phyloP scores from a whole-genome alignment of 345 rosid genomes.

The Euphorbia peplus region DNA sequence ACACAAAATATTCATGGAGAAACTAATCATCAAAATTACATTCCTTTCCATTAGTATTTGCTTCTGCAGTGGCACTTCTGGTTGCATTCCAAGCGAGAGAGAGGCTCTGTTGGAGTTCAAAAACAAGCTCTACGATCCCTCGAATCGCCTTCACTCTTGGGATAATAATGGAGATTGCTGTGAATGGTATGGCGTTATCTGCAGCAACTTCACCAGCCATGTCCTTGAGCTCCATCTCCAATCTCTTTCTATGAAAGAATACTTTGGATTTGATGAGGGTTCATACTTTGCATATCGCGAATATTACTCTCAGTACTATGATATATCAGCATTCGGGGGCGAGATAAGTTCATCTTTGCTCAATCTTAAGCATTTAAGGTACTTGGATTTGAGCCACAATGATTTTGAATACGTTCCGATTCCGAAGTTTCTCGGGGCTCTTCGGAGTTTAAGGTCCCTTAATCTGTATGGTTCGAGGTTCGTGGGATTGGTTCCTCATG shows the following conservation, averaged over 20 bases:
- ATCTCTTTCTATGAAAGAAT: not conserved
- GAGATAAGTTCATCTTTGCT: constrained; percentile 22
- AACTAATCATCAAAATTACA: no score
- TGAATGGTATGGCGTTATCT: constrained; percentile 24
- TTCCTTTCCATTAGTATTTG: not conserved
- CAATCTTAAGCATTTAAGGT: constrained; percentile 21
- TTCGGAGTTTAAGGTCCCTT: constrained; percentile 17
- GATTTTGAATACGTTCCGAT: constrained; percentile 7
- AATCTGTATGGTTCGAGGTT: constrained; percentile 24
- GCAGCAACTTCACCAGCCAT: constrained; percentile 21
- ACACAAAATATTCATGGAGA: not conserved
- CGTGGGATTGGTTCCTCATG: constrained; percentile 20
- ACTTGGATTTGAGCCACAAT: constrained; percentile 24
- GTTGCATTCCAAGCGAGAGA: constrained; percentile 20
- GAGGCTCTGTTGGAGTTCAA: constrained; percentile 24
- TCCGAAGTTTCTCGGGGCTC: constrained; percentile 16
- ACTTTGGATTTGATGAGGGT: not conserved
- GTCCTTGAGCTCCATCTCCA: constrained; percentile 18
- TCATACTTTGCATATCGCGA: no score
- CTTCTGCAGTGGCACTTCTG: constrained; percentile 1
- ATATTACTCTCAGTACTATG: not conserved
- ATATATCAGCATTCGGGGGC: constrained; percentile 17
- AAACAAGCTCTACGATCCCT: constrained; percentile 20
- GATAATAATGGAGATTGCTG: constrained; percentile 21
- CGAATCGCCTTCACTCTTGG: constrained; percentile 28